These are phyloP conservation scores for Pelargonium citronellum DNA, from an alignment of 441 rosid genomes.

Conservation along the genomic window DNA sequence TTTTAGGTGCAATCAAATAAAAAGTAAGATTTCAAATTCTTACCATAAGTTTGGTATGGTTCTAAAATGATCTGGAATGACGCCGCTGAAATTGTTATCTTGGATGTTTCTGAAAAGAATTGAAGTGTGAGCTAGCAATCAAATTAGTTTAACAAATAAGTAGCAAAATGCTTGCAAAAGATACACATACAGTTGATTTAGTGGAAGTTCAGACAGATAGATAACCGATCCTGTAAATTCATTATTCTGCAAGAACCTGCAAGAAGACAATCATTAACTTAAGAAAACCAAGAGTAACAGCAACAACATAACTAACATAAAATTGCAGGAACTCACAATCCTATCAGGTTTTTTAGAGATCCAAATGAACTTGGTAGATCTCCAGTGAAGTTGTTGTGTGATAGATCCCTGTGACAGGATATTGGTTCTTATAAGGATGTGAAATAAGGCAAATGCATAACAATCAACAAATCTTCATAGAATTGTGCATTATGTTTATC, in stretches of 20 bases:
- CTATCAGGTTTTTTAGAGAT: conserved; percentile 60
- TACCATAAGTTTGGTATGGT: conserved; percentile 78
- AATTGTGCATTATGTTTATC: conserved; percentile 11
- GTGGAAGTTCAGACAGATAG: conserved; percentile 69
- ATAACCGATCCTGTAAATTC: conserved; percentile 82
- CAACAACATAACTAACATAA: conserved; percentile 2
- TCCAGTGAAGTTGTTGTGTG: conserved; percentile 71
- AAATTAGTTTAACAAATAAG: conserved; percentile 15
- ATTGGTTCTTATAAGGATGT: conserved; percentile 16
- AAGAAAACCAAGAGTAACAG: conserved; percentile 13
- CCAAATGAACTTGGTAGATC: conserved; percentile 87
- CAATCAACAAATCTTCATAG: background rate
- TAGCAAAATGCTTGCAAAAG: conserved; percentile 15
- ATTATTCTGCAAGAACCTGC: conserved; percentile 84
- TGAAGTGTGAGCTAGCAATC: conserved; percentile 24
- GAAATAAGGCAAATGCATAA: background rate
- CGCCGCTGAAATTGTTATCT: conserved; percentile 77
- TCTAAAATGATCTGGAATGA: conserved; percentile 76
- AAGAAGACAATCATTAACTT: conserved; percentile 12
- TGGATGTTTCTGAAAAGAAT: conserved; percentile 59
- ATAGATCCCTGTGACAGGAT: conserved; percentile 64
- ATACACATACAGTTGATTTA: conserved; percentile 62
- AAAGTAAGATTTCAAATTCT: conserved; percentile 25
- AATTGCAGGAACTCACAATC: conserved; percentile 49
- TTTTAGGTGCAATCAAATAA: conserved; percentile 6